Base-by-base conservation (phyloP, 75 land plant species). In the Azolla pinnata region DNA sequence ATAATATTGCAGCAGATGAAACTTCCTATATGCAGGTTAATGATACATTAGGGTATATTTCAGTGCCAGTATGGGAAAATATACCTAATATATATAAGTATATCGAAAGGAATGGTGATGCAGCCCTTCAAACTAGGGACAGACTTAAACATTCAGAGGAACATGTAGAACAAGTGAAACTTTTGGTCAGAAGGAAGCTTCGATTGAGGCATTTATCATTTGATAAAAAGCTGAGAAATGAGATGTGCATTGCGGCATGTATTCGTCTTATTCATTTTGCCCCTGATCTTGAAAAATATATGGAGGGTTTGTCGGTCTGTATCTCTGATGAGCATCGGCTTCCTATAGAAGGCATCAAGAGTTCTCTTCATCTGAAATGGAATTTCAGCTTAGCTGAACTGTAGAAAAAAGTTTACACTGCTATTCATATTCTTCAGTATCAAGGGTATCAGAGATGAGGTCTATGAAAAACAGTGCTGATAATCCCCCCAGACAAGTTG, bases 281-380 rank as follows among this genome's bases (percentile, higher is more conserved):
- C 14, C 67, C 57, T 9, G 68, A 71, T 27, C 67, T 75, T 44
- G 32, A 57, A 29, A 57, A 21, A 32, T 65, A 71, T 28, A 75
- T 77, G 27, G 77, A 75, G 64, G 77, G 75, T 8, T 73, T 75
- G 49, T 70, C 76, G 19, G 44, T 73, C 4, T 70, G 73, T 56
- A 55, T 73, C 30, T 73, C 76, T 35, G 60, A 73, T 57, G 76
- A 68, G 66, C 54, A 68, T 69, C 30, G 66, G 42, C 74, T 73
- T 24, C 76, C 76, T 9, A 12, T 60, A 16, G 44, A 59, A 33
- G 76, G 76, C 33, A 42, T 53, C 61, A 73, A 63, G 53, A 46
- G 76, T 18, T 57, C 40, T 16, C 33, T 71, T 21, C 57, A 33
- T 47, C 33, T 73, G 66, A 68, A 69, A 60, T 73, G 76, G 76